These are phyloP conservation scores for Acidomyces sp. DNA, from an alignment of 495 filamentous ascomycete species.

Conservation along the genomic window DNA sequence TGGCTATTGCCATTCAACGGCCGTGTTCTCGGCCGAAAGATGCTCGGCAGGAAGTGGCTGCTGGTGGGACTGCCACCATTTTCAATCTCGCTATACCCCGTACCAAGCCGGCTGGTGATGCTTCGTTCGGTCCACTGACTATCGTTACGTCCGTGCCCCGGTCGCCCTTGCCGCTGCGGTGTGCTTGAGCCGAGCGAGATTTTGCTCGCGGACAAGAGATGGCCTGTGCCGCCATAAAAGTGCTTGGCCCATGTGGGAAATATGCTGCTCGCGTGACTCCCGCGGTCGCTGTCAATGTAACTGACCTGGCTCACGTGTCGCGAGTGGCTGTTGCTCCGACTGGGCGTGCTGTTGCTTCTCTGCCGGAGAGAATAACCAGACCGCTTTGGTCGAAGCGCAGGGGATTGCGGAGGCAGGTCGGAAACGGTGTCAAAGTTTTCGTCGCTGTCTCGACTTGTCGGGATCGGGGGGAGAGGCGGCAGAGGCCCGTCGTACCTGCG, in stretches of 20 bases:
- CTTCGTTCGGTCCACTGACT: slow-evolving; percentile 25
- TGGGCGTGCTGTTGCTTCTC: slow-evolving; percentile 19
- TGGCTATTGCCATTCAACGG: slow-evolving; percentile 6
- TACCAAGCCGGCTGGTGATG: slow-evolving; percentile 19
- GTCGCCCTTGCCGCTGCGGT: slow-evolving; percentile 25
- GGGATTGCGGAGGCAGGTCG: slow-evolving; percentile 27
- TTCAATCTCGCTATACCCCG: slow-evolving; percentile 15
- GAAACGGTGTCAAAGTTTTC: slow-evolving; percentile 28
- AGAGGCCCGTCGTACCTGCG: slow-evolving; percentile 16
- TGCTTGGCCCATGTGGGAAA: slow-evolving; percentile 20
- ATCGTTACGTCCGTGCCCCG: slow-evolving; percentile 20
- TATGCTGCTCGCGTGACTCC: slow-evolving; percentile 12
- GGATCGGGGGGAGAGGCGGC: slow-evolving; percentile 18
- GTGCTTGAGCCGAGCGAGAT: slow-evolving; percentile 16
- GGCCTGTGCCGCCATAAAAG: slow-evolving; percentile 9
- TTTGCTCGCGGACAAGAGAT: slow-evolving; percentile 15
- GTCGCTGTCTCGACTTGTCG: slow-evolving; percentile 19
- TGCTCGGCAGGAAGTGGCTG: slow-evolving; percentile 27
- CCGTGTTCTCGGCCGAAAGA: slow-evolving; percentile 29
- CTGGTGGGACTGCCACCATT: slow-evolving; percentile 23
- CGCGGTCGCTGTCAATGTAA: slow-evolving; percentile 9
- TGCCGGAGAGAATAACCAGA: slow-evolving; percentile 25
- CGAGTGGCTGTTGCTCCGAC: slow-evolving; percentile 13
- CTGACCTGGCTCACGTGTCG: slow-evolving; percentile 14
- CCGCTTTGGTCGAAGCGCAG: slow-evolving; percentile 23